These are phyloP conservation scores for Xylariaceae sp. DNA, from an alignment of 2,329 filamentous ascomycete species.

Conservation along the genomic window DNA sequence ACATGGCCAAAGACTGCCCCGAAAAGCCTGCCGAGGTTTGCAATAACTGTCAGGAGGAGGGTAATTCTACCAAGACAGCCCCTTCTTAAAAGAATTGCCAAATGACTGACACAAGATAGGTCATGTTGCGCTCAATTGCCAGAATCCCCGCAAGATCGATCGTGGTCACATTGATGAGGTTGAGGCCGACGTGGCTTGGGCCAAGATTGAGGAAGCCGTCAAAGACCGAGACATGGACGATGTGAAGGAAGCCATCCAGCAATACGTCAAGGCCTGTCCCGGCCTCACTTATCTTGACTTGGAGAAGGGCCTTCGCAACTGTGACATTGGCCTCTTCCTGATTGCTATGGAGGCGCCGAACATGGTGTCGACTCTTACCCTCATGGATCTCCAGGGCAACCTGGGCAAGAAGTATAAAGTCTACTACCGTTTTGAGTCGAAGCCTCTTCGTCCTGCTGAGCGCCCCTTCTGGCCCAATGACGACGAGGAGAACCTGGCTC, in stretches of 20 bases:
- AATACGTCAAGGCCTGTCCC: conserved; percentile 58
- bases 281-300: conserved; percentile 54
- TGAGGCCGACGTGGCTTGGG: conserved; percentile 52
- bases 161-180: conserved; percentile 45
- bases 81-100: not conserved
- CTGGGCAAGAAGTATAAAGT: conserved; percentile 59
- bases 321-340: conserved; percentile 51
- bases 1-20: conserved; percentile 59
- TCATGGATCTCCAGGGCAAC: conserved; percentile 68
- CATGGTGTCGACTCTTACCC: conserved; percentile 53
- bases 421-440: conserved; percentile 54
- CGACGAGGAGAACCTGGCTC: conserved; percentile 54
- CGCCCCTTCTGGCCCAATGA: conserved; percentile 54
- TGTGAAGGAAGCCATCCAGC: conserved; percentile 52
- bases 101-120: conserved; percentile 36
- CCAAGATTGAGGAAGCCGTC: conserved; percentile 47
- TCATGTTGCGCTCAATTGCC: conserved; percentile 52
- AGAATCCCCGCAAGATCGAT: conserved; percentile 54
- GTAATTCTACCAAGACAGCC: conserved; percentile 32
- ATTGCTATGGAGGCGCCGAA: conserved; percentile 56
- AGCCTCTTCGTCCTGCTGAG: conserved; percentile 54
- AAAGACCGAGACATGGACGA: conserved; percentile 55
- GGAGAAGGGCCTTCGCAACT: conserved; percentile 53
- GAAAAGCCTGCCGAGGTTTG: conserved; percentile 51
- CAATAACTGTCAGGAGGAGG: conserved; percentile 56